Evolutionary conservation across 1,139 yeast species (phyloP).

Genomic region (Suhomyces taliae): DNA sequence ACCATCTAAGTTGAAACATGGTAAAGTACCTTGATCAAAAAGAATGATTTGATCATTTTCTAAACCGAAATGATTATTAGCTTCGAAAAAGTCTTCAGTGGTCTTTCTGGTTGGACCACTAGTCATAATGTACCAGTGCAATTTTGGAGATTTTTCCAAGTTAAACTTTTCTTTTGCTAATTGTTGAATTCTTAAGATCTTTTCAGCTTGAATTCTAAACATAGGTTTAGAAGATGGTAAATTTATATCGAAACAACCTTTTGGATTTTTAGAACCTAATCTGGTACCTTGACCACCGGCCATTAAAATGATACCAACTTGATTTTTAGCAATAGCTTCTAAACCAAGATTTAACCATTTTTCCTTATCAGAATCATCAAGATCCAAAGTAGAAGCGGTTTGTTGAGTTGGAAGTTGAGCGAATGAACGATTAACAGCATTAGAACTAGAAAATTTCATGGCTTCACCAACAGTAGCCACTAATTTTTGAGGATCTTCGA

Average conservation of each 20-base stretch:
- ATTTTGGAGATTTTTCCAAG: constrained; percentile 26
- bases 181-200: constrained; percentile 62
- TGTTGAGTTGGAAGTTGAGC: constrained; percentile 53
- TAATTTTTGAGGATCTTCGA: constrained; percentile 43
- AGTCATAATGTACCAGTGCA: constrained; percentile 95
- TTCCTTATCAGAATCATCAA: constrained; percentile 25
- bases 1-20: constrained; percentile 79
- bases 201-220: constrained; percentile 92
- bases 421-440: constrained; percentile 37
- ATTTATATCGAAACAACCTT: constrained; percentile 88
- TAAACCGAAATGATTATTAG: constrained; percentile 71
- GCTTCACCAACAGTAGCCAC: constrained; percentile 38
- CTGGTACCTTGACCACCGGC: constrained; percentile 99
- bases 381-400: constrained; percentile 51
- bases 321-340: constrained; percentile 63
- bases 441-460: constrained; percentile 39
- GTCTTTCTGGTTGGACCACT: constrained; percentile 80
- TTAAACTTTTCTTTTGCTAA: constrained; percentile 44
- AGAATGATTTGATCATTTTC: constrained; percentile 58
- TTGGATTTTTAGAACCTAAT: constrained; percentile 84
- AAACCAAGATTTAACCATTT: constrained; percentile 64
- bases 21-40: constrained; percentile 94
- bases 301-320: constrained; percentile 87
- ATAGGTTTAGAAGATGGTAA: constrained; percentile 82
- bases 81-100: constrained; percentile 71